phyloP scores from a whole-genome alignment of 108 stramenopile species.

The Chaetoceros tenuissimus region DNA sequence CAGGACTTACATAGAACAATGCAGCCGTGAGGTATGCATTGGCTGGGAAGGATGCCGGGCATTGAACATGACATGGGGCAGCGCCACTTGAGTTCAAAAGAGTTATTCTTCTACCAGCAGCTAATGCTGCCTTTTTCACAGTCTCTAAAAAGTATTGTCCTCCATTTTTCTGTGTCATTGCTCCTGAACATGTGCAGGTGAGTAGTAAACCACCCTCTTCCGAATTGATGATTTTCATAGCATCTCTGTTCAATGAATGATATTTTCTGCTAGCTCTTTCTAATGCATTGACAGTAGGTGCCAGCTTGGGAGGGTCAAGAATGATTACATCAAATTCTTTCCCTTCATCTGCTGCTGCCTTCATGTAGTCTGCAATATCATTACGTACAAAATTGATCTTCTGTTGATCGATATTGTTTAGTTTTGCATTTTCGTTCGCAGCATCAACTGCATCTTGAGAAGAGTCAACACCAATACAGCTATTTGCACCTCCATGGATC shows the following conservation, averaged over 20 bases:
- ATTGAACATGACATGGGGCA: constrained; percentile 76
- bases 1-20: constrained; percentile 52
- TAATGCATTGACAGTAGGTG: constrained; percentile 60
- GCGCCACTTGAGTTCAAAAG: constrained; percentile 59
- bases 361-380: constrained; percentile 80
- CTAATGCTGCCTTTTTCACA: constrained; percentile 60
- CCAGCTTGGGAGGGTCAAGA: constrained; percentile 92
- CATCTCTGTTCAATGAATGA: constrained; percentile 82
- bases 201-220: constrained; percentile 76
- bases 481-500: constrained; percentile 41
- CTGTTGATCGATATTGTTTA: constrained; percentile 57
- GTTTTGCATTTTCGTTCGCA: constrained; percentile 49
- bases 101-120: constrained; percentile 57
- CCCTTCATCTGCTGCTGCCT: constrained; percentile 23
- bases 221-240: constrained; percentile 61
- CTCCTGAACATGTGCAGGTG: constrained; percentile 90
- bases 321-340: constrained; percentile 76
- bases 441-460: constrained; percentile 77
- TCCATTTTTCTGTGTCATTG: constrained; percentile 90
- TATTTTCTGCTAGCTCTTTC: constrained; percentile 78
- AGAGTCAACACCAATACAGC: constrained; percentile 74
- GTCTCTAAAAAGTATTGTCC: constrained; percentile 70
- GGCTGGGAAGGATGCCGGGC: constrained; percentile 63
- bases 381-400: constrained; percentile 46
- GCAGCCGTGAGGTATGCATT: constrained; percentile 77